Conservation (phyloP, 495 filamentous ascomycete genomes). For the Hyaloscypha bicolor region DNA sequence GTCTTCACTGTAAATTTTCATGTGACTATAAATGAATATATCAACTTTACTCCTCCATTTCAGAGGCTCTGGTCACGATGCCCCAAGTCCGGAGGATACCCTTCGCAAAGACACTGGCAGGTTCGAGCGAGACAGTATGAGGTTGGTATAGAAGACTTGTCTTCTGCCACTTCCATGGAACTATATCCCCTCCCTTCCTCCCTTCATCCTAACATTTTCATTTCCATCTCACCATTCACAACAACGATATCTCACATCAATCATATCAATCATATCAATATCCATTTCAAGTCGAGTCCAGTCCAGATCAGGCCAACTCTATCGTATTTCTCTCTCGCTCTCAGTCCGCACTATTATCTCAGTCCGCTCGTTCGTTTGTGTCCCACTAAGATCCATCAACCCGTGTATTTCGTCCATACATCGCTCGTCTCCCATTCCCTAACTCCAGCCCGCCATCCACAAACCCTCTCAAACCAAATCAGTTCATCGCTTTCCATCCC, state of each 20-base stretch:
- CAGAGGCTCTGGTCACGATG: too few species aligned
- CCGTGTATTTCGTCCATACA: too few species aligned
- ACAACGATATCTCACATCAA: not conserved
- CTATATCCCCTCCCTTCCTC: not conserved
- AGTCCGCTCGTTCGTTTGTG: not conserved
- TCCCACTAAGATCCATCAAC: not conserved
- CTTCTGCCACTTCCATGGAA: too few species aligned
- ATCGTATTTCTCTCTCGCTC: not conserved
- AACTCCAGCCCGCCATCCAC: conserved; percentile 10
- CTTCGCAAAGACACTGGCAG: too few species aligned
- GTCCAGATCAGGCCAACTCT: not conserved
- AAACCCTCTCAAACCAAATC: not conserved
- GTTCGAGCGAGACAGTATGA: too few species aligned
- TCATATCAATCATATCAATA: too few species aligned
- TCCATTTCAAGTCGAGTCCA: not conserved
- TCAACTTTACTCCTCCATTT: too few species aligned
- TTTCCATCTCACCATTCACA: not conserved
- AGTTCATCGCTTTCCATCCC: not conserved
- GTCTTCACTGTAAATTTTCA: too few species aligned
- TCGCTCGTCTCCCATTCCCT: not conserved
- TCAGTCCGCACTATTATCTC: not conserved
- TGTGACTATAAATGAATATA: too few species aligned
- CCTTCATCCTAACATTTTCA: not conserved
- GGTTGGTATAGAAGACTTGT: too few species aligned
- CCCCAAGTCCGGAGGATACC: too few species aligned